Conservation (phyloP, 2,329 filamentous ascomycete genomes). For the Rhynchosporium graminicola region DNA sequence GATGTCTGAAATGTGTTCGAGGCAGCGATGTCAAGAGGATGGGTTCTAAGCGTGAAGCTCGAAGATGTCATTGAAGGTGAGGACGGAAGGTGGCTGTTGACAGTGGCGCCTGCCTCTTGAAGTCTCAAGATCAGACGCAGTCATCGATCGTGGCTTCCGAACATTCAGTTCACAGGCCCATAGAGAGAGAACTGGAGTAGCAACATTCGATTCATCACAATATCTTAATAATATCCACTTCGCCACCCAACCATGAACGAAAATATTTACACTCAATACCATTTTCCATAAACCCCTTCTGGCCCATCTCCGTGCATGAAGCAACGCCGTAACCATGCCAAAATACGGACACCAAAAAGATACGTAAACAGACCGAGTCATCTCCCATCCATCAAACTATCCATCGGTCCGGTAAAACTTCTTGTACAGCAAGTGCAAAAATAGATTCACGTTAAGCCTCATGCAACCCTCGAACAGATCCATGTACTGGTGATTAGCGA, state of each 20-base stretch:
- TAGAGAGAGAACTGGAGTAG: neutral
- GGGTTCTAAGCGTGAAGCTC: neutral
- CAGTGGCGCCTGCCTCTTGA: neutral
- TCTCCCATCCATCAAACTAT: slow-evolving; percentile 25
- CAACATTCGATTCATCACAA: slow-evolving; percentile 31
- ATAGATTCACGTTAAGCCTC: slow-evolving; percentile 91
- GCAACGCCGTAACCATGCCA: slow-evolving; percentile 35
- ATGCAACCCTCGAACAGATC: slow-evolving; percentile 85
- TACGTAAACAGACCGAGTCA: slow-evolving; percentile 17
- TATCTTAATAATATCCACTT: slow-evolving; percentile 29
- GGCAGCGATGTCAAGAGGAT: slow-evolving; percentile 11
- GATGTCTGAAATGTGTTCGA: slow-evolving; percentile 17
- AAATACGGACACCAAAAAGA: slow-evolving; percentile 21
- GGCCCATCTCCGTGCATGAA: slow-evolving; percentile 21
- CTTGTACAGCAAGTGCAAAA: slow-evolving; percentile 96
- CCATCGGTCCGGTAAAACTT: slow-evolving; percentile 84
- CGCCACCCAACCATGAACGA: slow-evolving; percentile 27
- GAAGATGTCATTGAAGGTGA: neutral
- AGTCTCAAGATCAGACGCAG: neutral
- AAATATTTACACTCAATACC: slow-evolving; percentile 36
- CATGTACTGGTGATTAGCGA: slow-evolving; percentile 95
- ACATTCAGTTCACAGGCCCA: too few relatives aligned
- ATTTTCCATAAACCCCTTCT: slow-evolving; percentile 22
- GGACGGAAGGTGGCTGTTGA: neutral
- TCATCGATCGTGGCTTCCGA: neutral